Conservation (phyloP, 106 monocot genomes). For the Apostasia ramifera region DNA sequence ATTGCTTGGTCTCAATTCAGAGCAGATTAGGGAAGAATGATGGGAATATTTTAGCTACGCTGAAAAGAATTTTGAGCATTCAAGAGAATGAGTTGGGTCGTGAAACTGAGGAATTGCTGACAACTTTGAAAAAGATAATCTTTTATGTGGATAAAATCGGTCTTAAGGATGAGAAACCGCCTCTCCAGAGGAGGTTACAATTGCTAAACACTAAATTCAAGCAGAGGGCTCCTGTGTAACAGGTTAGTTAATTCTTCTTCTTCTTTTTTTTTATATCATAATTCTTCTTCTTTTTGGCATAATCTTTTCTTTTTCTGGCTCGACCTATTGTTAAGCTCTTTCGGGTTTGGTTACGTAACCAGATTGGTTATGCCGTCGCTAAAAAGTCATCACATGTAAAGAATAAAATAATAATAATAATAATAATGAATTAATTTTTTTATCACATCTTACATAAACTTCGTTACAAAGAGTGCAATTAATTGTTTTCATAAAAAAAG, state of each 20-base stretch:
- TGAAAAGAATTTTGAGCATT: constrained; percentile 64
- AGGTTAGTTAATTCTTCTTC: constrained; percentile 4
- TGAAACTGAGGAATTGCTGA: constrained; percentile 44
- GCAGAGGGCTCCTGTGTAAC: constrained; percentile 33
- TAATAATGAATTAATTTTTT: too few relatives aligned
- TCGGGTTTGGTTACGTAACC: too few relatives aligned
- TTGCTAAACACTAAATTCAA: constrained; percentile 32
- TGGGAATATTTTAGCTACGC: constrained; percentile 27
- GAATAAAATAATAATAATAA: too few relatives aligned
- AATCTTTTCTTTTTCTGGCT: too few relatives aligned
- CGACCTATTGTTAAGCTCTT: too few relatives aligned
- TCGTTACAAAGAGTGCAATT: too few relatives aligned
- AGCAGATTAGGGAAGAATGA: constrained; percentile 48
- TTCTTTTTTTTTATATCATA: neutral
- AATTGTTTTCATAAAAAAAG: too few relatives aligned
- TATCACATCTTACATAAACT: too few relatives aligned
- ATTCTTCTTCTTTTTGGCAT: neutral
- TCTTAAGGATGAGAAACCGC: constrained; percentile 47
- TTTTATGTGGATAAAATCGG: constrained; percentile 43
- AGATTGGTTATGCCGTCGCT: too few relatives aligned
- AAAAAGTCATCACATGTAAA: too few relatives aligned
- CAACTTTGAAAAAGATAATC: constrained; percentile 46
- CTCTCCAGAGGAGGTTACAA: constrained; percentile 59
- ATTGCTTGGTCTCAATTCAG: constrained; percentile 69
- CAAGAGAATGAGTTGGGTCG: constrained; percentile 68